Percentiles rank a stretch among this genome's conserved stretches.
Evolutionary conservation across 2,329 filamentous ascomycete genomes (phyloP).

Genomic region (Trichoderma afroharzianum): DNA sequence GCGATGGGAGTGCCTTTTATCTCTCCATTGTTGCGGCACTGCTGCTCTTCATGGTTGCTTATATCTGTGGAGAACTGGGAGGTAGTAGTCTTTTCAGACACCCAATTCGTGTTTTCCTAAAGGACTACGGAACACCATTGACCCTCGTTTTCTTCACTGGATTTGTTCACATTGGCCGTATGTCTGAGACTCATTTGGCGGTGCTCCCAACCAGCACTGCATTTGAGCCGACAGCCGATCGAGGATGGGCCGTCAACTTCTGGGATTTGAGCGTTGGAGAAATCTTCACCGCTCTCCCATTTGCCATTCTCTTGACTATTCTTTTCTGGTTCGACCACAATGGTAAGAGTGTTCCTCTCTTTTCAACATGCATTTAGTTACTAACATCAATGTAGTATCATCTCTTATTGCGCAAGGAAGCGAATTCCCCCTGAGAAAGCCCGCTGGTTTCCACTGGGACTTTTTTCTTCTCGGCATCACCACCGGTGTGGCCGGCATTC

Average conservation of each 20-base stretch:
- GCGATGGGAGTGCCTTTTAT: constrained; percentile 65
- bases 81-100: constrained; percentile 69
- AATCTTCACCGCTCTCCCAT: constrained; percentile 81
- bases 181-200: constrained; percentile 66
- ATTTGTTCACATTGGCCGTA: constrained; percentile 81
- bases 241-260: constrained; percentile 75
- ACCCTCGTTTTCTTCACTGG: constrained; percentile 86
- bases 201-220: constrained; percentile 71
- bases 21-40: constrained; percentile 73
- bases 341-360: constrained; percentile 43
- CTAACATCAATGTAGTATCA: constrained; percentile 53
- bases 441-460: constrained; percentile 83
- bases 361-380: neutral
- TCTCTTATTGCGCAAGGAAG: constrained; percentile 80
- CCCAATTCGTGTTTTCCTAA: constrained; percentile 74
- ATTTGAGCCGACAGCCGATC: constrained; percentile 72
- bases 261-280: constrained; percentile 72
- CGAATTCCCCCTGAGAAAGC: constrained; percentile 76
- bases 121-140: constrained; percentile 83
- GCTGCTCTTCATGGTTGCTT: constrained; percentile 73
- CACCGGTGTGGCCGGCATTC: constrained; percentile 69
- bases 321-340: constrained; percentile 91
- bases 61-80: constrained; percentile 69
- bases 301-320: constrained; percentile 77
- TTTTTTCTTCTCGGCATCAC: constrained; percentile 76